phyloP scores from a whole-genome alignment of 208 protist species.

The Crithidia acanthocephali region DNA sequence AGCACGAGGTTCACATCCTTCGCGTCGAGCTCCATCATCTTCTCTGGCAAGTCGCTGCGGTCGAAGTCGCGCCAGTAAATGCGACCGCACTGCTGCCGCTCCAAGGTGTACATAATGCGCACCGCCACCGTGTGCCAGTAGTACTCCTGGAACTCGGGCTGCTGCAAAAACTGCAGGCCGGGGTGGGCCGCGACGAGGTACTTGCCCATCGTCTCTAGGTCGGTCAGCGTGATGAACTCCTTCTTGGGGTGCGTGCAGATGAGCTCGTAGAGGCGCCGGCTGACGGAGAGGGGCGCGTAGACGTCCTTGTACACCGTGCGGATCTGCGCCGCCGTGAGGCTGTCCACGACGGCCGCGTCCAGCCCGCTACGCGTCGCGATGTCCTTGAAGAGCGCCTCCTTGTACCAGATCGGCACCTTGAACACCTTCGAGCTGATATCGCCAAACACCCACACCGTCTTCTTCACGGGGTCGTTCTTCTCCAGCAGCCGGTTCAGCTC shows the following conservation, averaged over 20 bases:
- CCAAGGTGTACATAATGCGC: conserved; percentile 95
- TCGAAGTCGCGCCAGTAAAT: conserved; percentile 90
- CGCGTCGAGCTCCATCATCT: conserved; percentile 78
- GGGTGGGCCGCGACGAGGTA: conserved; percentile 90
- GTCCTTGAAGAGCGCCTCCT: conserved; percentile 76
- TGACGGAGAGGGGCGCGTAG: conserved; percentile 58
- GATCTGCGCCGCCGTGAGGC: conserved; percentile 60
- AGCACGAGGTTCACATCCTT: conserved; percentile 91
- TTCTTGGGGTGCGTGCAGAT: conserved; percentile 49
- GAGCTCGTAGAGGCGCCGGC: conserved; percentile 80
- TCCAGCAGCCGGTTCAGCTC: conserved; percentile 57
- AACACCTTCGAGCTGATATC: conserved; percentile 76
- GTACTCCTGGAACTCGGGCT: conserved; percentile 96
- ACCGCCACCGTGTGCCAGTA: conserved; percentile 96
- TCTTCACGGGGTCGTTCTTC: conserved; percentile 41
- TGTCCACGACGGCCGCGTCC: conserved; percentile 31
- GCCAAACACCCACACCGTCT: conserved; percentile 55
- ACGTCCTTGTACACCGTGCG: conserved; percentile 59
- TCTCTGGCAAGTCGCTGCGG: conserved; percentile 83
- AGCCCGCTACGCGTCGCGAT: conserved; percentile 48
- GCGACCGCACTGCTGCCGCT: conserved; percentile 73
- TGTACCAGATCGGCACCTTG: conserved; percentile 81
- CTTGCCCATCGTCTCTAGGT: conserved; percentile 68
- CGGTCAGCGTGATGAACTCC: conserved; percentile 68
- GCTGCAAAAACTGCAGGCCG: conserved; percentile 94